Evolutionary conservation across 768 basidiomycete species (phyloP).

Genomic region (Lepiota brunneoincarnata): DNA sequence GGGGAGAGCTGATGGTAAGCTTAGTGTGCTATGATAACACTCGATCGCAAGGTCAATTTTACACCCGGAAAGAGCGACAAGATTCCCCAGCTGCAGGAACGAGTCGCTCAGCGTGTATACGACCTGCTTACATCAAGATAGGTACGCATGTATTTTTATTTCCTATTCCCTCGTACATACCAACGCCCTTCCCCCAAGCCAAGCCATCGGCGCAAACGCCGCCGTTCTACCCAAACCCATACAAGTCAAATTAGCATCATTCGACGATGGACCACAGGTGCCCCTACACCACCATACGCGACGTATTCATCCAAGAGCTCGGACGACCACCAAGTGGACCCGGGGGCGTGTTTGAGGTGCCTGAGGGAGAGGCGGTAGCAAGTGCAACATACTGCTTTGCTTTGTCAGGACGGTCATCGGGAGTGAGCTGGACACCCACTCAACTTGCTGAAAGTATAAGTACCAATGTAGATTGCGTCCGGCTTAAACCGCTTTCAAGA

Average conservation of each 20-base stretch:
- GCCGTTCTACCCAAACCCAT: conserved; percentile 81
- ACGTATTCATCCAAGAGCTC: conserved; percentile 70
- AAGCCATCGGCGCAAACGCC: conserved; percentile 83
- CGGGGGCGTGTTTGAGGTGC: conserved; percentile 73
- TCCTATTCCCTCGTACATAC: not conserved
- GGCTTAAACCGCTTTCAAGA: too few species aligned
- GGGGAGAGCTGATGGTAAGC: not conserved
- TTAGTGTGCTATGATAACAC: conserved; percentile 66
- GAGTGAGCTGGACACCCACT: too few species aligned
- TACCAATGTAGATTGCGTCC: too few species aligned
- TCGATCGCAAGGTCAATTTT: conserved; percentile 90
- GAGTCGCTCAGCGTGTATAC: conserved; percentile 77
- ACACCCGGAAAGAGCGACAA: conserved; percentile 63
- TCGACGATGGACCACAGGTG: conserved; percentile 90
- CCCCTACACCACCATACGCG: conserved; percentile 63
- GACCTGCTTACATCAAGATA: conserved; percentile 85
- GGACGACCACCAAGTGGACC: conserved; percentile 64
- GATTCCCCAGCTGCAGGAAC: conserved; percentile 80
- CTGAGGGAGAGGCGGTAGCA: conserved; percentile 78
- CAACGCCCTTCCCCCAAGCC: conserved; percentile 38
- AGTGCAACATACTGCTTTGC: too few species aligned
- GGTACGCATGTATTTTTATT: conserved; percentile 34
- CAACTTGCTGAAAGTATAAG: too few species aligned
- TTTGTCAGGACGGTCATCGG: too few species aligned
- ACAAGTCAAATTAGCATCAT: conserved; percentile 77